Conservation (phyloP, 441 rosid genomes). For the Macaranga tanarius region DNA sequence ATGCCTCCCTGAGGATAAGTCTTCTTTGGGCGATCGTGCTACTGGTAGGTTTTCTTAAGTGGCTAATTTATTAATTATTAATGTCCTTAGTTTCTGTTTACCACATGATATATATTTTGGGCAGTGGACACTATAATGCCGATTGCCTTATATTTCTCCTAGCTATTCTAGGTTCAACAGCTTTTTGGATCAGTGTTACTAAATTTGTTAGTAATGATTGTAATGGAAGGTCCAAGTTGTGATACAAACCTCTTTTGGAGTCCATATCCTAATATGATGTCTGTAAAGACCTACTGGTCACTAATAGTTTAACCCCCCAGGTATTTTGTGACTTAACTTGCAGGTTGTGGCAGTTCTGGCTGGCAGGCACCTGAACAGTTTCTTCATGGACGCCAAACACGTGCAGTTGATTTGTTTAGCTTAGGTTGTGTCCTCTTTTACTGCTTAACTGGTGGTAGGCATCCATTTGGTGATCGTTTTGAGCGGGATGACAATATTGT, state of each 20-base stretch:
- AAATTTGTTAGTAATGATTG: constrained; percentile 6
- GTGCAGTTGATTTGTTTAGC: constrained; percentile 84
- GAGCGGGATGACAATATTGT: constrained; percentile 89
- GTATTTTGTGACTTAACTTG: constrained; percentile 23
- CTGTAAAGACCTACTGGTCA: not conserved
- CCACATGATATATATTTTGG: not conserved
- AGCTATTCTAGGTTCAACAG: not conserved
- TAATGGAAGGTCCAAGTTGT: constrained; percentile 8
- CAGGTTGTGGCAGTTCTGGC: constrained; percentile 98
- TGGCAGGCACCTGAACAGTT: constrained; percentile 99
- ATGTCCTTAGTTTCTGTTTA: not conserved
- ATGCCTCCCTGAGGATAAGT: constrained; percentile 68
- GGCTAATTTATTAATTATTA: not conserved
- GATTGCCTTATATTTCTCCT: not conserved
- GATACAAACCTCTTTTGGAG: constrained; percentile 2
- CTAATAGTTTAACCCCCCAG: constrained; percentile 14
- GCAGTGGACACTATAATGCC: not conserved
- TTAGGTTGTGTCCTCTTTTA: constrained; percentile 89
- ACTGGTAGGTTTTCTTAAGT: constrained; percentile 53
- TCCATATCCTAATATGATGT: not conserved
- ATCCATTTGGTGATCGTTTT: constrained; percentile 84
- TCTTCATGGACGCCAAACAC: constrained; percentile 87
- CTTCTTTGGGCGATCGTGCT: constrained; percentile 78
- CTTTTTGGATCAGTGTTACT: constrained; percentile 6
- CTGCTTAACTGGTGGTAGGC: constrained; percentile 77